Conservation (phyloP, 2,329 filamentous ascomycete genomes). For the Clonostachys byssicola region DNA sequence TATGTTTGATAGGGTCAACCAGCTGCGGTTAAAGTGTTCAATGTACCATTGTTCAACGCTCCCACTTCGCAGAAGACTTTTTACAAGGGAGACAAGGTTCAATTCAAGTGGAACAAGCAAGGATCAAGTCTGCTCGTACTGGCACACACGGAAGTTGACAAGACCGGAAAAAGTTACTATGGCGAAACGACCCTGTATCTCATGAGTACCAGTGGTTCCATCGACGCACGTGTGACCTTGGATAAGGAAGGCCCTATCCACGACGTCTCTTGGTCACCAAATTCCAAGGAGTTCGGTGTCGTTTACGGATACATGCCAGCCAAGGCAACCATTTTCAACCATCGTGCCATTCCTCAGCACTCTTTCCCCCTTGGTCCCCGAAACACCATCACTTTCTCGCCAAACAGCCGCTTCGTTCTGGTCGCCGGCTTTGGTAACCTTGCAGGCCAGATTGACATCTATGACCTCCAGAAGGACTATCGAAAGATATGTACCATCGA, state of each 20-base stretch:
- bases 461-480: constrained; percentile 93
- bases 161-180: constrained; percentile 98
- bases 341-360: constrained; percentile 76
- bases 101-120: constrained; percentile 94
- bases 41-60: constrained; percentile 78
- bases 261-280: constrained; percentile 97
- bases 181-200: constrained; percentile 97
- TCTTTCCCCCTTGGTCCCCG: constrained; percentile 83
- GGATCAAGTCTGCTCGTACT: constrained; percentile 91
- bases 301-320: constrained; percentile 99
- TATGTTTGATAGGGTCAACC: constrained; percentile 70
- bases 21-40: constrained; percentile 89
- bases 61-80: constrained; percentile 97
- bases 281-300: constrained; percentile 95
- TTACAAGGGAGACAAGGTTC: constrained; percentile 98
- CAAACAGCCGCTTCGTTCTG: constrained; percentile 86
- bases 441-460: constrained; percentile 95
- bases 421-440: constrained; percentile 97
- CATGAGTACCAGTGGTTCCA: constrained; percentile 83
- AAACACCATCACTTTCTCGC: constrained; percentile 94
- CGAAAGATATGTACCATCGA: constrained; percentile 90
- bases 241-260: constrained; percentile 98
- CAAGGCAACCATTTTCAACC: constrained; percentile 97
- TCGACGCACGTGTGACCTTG: constrained; percentile 86
- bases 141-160: constrained; percentile 96